Base-by-base conservation (phyloP, 805 yeast species). In the Kodamaea laetipori region DNA sequence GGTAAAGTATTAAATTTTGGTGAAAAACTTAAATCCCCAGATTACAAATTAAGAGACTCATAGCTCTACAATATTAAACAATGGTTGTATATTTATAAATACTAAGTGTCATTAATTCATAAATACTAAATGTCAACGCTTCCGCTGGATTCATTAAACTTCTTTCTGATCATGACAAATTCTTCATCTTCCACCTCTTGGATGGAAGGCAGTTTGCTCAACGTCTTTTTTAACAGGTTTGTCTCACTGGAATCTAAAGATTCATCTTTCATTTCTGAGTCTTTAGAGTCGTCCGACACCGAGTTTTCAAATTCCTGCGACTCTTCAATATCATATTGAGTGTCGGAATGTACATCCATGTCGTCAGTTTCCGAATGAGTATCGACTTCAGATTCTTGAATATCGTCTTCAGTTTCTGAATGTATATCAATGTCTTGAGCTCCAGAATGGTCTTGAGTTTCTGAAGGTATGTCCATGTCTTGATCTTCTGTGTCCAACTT, bases 161-260 rank as follows among this genome's bases (percentile, higher is more conserved):
- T 68, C 53, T 69, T 69, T 42, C 68, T 64, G 45, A 68, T 61
- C 61, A 66, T 55, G 10, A 69, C 69, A 50, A 65, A 69, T 43
- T 59, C 63, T 36, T 59, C 63, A 38, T 59, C 64, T 26, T 58
- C 63, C 2, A 57, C 60, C 24, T 57, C 62, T 28, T 58, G 61
- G 34, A 59, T 18, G 0, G 66, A 60, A 3, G 70, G 69, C 37
- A 32, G 43, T 24, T 40, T 36, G 6, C 32, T 40, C 13, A 63
- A 50, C 6, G 24, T 21, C 8, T 21, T 21, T 15, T 48, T 45
- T 12, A 21, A 17, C 3, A 30, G 23, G 10, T 21, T 28, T 6
- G 13, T 16, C 30, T 26, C 11, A 32, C 39, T 16, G 43, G 45
- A 12, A 44, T 37, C 6, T 10, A 15, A 28, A 10, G 32, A 28